These are phyloP conservation scores for Kuraishia borneana DNA, from an alignment of 805 yeast genomes.

Conservation along the genomic window DNA sequence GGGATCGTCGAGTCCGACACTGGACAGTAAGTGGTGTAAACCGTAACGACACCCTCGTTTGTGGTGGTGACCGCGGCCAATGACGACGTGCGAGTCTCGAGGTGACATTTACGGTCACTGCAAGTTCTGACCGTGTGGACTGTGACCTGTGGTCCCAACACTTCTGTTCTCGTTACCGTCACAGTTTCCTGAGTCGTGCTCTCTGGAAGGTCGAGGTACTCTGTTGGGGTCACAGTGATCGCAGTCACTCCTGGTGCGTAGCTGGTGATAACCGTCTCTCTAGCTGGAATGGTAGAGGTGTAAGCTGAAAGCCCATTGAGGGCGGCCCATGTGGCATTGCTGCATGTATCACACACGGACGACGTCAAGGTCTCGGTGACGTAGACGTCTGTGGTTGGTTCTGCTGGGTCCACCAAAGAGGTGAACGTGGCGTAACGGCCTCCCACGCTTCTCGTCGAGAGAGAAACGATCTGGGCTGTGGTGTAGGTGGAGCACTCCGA, in stretches of 20 bases:
- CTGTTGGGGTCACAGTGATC: constrained; percentile 1
- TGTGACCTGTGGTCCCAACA: constrained; percentile 3
- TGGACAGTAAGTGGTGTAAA: constrained; percentile 13
- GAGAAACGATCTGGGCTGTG: constrained; percentile 1
- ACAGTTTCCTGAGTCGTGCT: neutral
- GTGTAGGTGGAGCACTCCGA: constrained; percentile 3
- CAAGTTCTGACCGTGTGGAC: constrained; percentile 10
- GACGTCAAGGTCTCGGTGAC: constrained; percentile 4
- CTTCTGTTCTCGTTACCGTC: neutral
- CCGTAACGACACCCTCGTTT: constrained; percentile 7
- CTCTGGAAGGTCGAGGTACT: neutral
- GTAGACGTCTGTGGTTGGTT: constrained; percentile 8
- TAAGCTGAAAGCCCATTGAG: constrained; percentile 1
- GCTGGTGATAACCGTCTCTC: constrained; percentile 3
- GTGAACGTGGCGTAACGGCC: constrained; percentile 4
- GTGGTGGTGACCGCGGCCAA: constrained; percentile 8
- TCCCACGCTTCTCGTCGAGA: constrained; percentile 3
- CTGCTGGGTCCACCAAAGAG: constrained; percentile 8
- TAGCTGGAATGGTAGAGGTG: constrained; percentile 2
- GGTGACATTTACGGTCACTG: constrained; percentile 10
- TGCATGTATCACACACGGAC: constrained; percentile 4
- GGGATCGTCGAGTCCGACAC: constrained; percentile 5
- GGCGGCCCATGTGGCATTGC: neutral
- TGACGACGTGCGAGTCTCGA: constrained; percentile 5
- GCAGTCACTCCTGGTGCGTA: neutral